These are phyloP conservation scores for Stemphylium beticola DNA, from an alignment of 2,329 filamentous ascomycete species.

Conservation along the genomic window DNA sequence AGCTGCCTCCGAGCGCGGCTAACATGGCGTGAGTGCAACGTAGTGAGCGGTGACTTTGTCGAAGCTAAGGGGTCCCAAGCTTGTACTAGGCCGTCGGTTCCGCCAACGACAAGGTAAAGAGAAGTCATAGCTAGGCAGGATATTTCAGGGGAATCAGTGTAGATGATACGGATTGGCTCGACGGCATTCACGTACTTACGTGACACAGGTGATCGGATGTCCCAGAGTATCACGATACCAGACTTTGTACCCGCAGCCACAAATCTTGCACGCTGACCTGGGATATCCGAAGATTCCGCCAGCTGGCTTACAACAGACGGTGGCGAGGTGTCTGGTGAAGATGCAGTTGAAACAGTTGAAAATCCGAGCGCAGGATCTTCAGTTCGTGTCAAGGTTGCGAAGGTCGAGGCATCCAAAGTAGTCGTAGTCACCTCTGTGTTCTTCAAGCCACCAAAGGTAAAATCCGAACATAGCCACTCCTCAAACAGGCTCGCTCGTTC, in stretches of 20 bases:
- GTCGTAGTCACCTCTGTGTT: slow-evolving; percentile 70
- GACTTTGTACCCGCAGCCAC: slow-evolving; percentile 80
- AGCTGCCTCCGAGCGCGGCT: slow-evolving; percentile 79
- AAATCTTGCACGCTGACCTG: slow-evolving; percentile 82
- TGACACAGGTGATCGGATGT: slow-evolving; percentile 72
- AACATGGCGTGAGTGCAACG: slow-evolving; percentile 83
- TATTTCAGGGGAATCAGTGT: slow-evolving; percentile 88
- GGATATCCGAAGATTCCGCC: slow-evolving; percentile 66
- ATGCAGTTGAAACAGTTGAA: slow-evolving; percentile 60
- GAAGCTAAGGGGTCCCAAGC: slow-evolving; percentile 96
- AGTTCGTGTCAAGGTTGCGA: slow-evolving; percentile 71
- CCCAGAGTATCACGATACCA: slow-evolving; percentile 83
- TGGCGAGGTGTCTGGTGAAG: slow-evolving; percentile 62
- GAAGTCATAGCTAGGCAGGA: slow-evolving; percentile 83
- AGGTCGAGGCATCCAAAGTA: slow-evolving; percentile 75
- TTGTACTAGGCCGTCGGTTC: slow-evolving; percentile 92
- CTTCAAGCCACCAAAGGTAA: slow-evolving; percentile 67
- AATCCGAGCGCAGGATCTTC: slow-evolving; percentile 78
- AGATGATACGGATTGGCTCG: slow-evolving; percentile 77
- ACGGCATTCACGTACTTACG: slow-evolving; percentile 65
- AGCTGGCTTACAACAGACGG: slow-evolving; percentile 56
- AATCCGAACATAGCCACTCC: slow-evolving; percentile 70
- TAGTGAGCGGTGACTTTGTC: slow-evolving; percentile 76
- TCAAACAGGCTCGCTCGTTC: slow-evolving; percentile 53
- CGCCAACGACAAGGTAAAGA: slow-evolving; percentile 88